Evolutionary conservation across 1,139 yeast genomes (phyloP).

Genomic region (Blastobotrys illinoisensis): DNA sequence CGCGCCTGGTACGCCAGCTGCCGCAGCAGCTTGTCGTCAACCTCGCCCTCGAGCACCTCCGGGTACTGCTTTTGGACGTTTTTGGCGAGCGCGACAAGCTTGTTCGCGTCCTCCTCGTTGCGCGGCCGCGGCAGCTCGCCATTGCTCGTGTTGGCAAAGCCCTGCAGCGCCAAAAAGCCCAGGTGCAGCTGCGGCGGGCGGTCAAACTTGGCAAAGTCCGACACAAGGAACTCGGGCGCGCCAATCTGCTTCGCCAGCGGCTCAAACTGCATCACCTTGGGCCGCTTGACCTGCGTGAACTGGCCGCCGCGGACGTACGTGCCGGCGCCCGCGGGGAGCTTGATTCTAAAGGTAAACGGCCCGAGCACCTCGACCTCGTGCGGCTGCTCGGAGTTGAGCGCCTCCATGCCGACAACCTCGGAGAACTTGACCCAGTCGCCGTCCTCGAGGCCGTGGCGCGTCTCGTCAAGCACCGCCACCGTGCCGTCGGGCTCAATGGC

Average conservation of each 20-base stretch:
- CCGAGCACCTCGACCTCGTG: slow-evolving; percentile 81
- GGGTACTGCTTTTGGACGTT: slow-evolving; percentile 59
- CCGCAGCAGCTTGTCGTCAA: slow-evolving; percentile 61
- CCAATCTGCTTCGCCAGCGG: slow-evolving; percentile 58
- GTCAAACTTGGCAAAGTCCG: slow-evolving; percentile 92
- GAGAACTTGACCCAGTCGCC: slow-evolving; percentile 84
- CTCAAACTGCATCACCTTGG: slow-evolving; percentile 57
- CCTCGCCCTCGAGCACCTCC: slow-evolving; percentile 46
- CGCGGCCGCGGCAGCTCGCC: slow-evolving; percentile 73
- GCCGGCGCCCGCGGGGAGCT: slow-evolving; percentile 49
- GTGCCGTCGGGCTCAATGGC: slow-evolving; percentile 87
- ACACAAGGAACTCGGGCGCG: slow-evolving; percentile 71
- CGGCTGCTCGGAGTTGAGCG: slow-evolving; percentile 64
- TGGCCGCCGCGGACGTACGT: slow-evolving; percentile 77
- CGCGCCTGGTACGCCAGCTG: slow-evolving; percentile 79
- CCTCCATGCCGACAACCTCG: slow-evolving; percentile 70
- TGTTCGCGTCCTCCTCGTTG: slow-evolving; percentile 68
- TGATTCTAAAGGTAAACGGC: slow-evolving; percentile 84
- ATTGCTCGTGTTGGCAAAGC: slow-evolving; percentile 57
- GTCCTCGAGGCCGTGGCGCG: slow-evolving; percentile 88
- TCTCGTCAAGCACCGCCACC: slow-evolving; percentile 86
- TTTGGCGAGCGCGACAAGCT: slow-evolving; percentile 55
- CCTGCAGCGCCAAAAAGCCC: slow-evolving; percentile 86
- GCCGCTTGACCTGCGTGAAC: slow-evolving; percentile 88
- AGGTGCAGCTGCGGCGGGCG: slow-evolving; percentile 85